Conservation (phyloP, 2,329 filamentous ascomycete genomes). For the Paraphoma chrysanthemicola region DNA sequence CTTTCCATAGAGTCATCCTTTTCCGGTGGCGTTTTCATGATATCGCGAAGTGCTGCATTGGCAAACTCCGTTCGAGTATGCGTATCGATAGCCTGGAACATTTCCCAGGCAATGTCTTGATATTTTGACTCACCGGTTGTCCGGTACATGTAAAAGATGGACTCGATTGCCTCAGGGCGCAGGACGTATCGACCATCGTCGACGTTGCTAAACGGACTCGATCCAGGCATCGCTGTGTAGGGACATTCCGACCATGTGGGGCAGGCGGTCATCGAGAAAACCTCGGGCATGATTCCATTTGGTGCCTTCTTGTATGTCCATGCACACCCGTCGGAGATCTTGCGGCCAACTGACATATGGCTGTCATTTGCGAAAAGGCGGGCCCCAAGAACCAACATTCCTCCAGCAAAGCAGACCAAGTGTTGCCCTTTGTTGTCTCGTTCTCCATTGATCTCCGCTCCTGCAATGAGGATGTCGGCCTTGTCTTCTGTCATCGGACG, state of each 20-base stretch:
- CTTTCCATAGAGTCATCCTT: conserved; percentile 54
- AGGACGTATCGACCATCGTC: conserved; percentile 55
- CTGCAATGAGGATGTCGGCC: conserved; percentile 55
- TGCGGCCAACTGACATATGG: conserved; percentile 63
- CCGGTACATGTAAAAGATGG: conserved; percentile 65
- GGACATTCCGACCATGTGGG: conserved; percentile 47
- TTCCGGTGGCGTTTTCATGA: conserved; percentile 49
- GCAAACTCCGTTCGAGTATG: conserved; percentile 52
- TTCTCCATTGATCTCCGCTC: conserved; percentile 44
- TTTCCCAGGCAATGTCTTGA: conserved; percentile 56
- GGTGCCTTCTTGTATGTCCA: conserved; percentile 66
- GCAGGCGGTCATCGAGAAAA: conserved; percentile 55
- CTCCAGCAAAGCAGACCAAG: conserved; percentile 66
- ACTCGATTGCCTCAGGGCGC: conserved; percentile 65
- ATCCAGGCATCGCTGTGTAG: conserved; percentile 46
- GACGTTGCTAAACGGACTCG: conserved; percentile 50
- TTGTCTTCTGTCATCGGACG: conserved; percentile 57
- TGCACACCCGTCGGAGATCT: conserved; percentile 66
- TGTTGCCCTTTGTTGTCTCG: conserved; percentile 61
- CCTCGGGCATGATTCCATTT: conserved; percentile 67
- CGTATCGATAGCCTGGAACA: conserved; percentile 54
- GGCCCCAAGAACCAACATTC: conserved; percentile 67
- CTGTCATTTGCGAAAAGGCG: conserved; percentile 60
- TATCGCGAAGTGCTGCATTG: conserved; percentile 53
- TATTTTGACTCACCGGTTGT: conserved; percentile 61